Conservation (phyloP, 805 yeast species). For the Debaryomyces maramus region DNA sequence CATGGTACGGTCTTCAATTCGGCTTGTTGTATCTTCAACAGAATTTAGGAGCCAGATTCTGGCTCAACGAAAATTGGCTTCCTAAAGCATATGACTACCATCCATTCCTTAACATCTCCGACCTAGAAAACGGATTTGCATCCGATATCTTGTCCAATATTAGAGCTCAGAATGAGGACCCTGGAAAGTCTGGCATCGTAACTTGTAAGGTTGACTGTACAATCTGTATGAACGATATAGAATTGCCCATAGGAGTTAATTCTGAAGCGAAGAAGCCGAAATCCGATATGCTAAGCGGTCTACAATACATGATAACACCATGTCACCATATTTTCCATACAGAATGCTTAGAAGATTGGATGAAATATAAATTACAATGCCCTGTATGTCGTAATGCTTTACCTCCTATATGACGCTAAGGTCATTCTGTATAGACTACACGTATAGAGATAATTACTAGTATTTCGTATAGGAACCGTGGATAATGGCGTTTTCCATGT, state of each 20-base stretch:
- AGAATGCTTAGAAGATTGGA: slow-evolving; percentile 88
- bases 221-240: slow-evolving; percentile 83
- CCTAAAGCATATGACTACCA: slow-evolving; percentile 89
- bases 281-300: slow-evolving; percentile 21
- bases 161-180: slow-evolving; percentile 20
- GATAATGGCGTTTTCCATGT: too few relatives aligned
- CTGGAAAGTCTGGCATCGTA: slow-evolving; percentile 27
- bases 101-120: slow-evolving; percentile 57
- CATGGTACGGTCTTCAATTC: slow-evolving; percentile 66
- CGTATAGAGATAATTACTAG: too few relatives aligned
- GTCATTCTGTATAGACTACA: too few relatives aligned
- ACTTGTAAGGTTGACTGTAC: slow-evolving; percentile 71
- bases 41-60: slow-evolving; percentile 75
- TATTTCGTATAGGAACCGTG: too few relatives aligned
- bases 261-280: slow-evolving; percentile 12
- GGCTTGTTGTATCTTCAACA: slow-evolving; percentile 60
- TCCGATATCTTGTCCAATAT: slow-evolving; percentile 47
- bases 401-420: slow-evolving; percentile 83
- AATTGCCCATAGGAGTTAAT: slow-evolving; percentile 45
- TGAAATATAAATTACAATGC: slow-evolving; percentile 89
- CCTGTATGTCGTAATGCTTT: slow-evolving; percentile 86
- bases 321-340: slow-evolving; percentile 89
- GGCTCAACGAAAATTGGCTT: slow-evolving; percentile 68
- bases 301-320: slow-evolving; percentile 80
- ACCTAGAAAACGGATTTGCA: slow-evolving; percentile 63